Base-by-base conservation (phyloP, 495 filamentous ascomycete genomes). In the Hypoxylon rickii region DNA sequence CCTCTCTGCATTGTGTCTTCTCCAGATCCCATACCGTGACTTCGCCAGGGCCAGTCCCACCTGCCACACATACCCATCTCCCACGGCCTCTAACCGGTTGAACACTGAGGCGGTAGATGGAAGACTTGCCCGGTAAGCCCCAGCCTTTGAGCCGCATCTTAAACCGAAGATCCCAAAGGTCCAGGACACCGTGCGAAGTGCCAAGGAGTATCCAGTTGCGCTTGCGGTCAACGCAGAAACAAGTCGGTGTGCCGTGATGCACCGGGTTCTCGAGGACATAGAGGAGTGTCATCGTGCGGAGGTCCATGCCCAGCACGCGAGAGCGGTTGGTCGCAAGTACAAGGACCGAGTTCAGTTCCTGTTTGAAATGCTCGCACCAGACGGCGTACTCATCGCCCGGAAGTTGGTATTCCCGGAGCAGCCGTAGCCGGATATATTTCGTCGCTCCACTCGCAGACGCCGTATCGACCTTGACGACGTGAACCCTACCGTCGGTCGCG, bases 101-200 rank as follows among this genome's bases (percentile, higher is more conserved):
- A 1, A 94, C 72, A 44, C 83, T 73, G 2, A 97, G 74, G 7
- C 90, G 81, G 52, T 96, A 89, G 55, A 99, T 95, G 18, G 89
- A 78, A 6, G 86, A 82, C 61, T 86, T 88, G 21, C 89, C 89
- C 1, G 90, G 85, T 7, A 99, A 80, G 16, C 89, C 90, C 93
- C 92, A 97, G 4, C 86, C 88, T 70, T 89, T 92, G 21, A 96
- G 71, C 12, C 91, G 85, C 42, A 96, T 79, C 44, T 83, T 87
- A 74, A 97, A 99, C 12, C 95, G 88, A 12, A 99, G 82, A 67
- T 99, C 95, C 94, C 95, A 99, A 13, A 99, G 78, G 62, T 96
- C 89, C 6, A 99, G 75, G 39, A 97, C 85, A 2, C 95, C 95
- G 61, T 97, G 92, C 5, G 92, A 90, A 0, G 95, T 97, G 24